phyloP scores from a whole-genome alignment of 2,329 filamentous ascomycete genomes.

The Podosphaera aphanis region DNA sequence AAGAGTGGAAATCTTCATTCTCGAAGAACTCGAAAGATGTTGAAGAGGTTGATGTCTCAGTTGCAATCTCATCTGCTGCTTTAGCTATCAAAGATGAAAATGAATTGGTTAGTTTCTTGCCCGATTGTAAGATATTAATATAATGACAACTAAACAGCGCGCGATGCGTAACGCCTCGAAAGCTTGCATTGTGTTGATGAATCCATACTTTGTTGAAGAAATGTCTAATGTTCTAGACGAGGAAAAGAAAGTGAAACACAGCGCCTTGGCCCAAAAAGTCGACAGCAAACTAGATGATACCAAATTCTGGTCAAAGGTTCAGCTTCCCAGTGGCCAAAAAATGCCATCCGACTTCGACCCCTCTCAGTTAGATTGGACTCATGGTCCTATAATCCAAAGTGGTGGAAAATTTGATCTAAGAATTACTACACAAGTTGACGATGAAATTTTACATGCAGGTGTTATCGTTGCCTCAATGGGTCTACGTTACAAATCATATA shows the following conservation, averaged over 20 bases:
- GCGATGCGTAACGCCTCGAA: conserved; percentile 86
- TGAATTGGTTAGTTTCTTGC: conserved; percentile 37
- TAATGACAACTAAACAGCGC: conserved; percentile 24
- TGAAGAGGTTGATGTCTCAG: conserved; percentile 68
- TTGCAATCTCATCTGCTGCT: conserved; percentile 58
- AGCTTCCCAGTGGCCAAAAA: conserved; percentile 46
- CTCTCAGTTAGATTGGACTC: conserved; percentile 77
- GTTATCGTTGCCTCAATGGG: conserved; percentile 86
- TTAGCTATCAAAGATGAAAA: conserved; percentile 88
- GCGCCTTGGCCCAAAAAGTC: conserved; percentile 62
- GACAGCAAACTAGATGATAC: conserved; percentile 76
- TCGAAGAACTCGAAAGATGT: conserved; percentile 58
- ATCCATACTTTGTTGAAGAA: conserved; percentile 90
- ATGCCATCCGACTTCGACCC: conserved; percentile 72
- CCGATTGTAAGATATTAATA: background rate
- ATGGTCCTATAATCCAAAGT: conserved; percentile 78
- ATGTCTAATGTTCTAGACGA: conserved; percentile 92
- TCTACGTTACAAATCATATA: conserved; percentile 87
- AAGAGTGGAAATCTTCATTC: conserved; percentile 83
- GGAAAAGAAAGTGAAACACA: conserved; percentile 92
- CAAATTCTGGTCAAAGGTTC: conserved; percentile 73
- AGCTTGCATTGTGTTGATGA: conserved; percentile 83
- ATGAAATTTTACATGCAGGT: conserved; percentile 65
- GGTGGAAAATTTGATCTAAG: conserved; percentile 87
- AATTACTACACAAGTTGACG: conserved; percentile 54